Evolutionary conservation across 2,329 filamentous ascomycete species (phyloP), one percentile per base, ranked within the genome.

Genomic region (Paraconiothyrium brasiliense): DNA sequence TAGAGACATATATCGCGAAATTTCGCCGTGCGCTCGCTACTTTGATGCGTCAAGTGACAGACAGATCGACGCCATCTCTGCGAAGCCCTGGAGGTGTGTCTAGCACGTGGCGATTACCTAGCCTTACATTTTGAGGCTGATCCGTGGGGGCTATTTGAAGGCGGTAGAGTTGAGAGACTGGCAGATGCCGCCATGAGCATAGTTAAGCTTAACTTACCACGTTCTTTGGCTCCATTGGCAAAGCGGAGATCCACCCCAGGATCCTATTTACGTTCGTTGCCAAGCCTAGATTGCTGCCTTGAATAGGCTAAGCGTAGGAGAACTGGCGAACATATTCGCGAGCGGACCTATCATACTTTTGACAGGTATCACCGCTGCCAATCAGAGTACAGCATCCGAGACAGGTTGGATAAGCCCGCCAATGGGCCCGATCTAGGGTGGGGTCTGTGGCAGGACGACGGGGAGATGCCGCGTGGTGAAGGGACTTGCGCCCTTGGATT

Each of bases 281-380:
- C 49, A 52, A 52, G 49, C 32, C n/a, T 7, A 24, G 49, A 52
- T 52, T 24, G 8, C 1, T 52, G 16, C 34, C 49, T 14, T 9
- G n/a, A 39, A 52, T n/a, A 52, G 49, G 49, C 16, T 22, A 37
- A 39, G 49, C 49, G 49, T 24, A 22, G 49, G 39, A 16, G 16
- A 48, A 30, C 6, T 22, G 1, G n/a, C 16, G 14, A 37, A 9
- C 14, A 11, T 37, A 5, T 22, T 8, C 32, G 32, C 47, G 47
- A n/a, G 34, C 24, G 4, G 24, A 32, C 32, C 49, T 11, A 52
- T 22, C 49, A 37, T 24, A 20, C 6, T 24, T n/a, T n/a, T 4
- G 47, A 9, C 41, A 34, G 27, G 27, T 34, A 32, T 10, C 34
- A 13, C n/a, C 6, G 32, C 1, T 39, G 30, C 49, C 49, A 52